Conservation (phyloP, 75 land plant genomes). For the Cryptomeria japonica region DNA sequence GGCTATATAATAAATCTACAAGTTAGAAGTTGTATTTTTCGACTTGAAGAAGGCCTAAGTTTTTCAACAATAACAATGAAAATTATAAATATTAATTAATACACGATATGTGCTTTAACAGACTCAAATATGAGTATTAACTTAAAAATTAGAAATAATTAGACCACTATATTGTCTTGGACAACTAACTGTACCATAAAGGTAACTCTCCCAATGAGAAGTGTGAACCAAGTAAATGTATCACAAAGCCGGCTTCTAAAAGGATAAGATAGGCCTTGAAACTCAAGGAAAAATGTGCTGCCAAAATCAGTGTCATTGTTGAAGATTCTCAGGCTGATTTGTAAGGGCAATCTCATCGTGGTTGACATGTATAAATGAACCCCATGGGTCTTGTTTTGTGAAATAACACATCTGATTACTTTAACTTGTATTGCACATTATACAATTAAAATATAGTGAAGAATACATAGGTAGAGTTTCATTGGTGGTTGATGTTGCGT, state of each 20-base stretch:
- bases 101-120: too few species aligned
- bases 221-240: not conserved
- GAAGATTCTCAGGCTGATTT: not conserved
- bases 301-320: not conserved
- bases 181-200: not conserved
- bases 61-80: not conserved
- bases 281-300: not conserved
- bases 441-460: not conserved
- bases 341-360: not conserved
- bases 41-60: not conserved
- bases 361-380: not conserved
- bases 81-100: too few species aligned
- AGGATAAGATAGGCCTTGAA: not conserved
- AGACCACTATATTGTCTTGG: not conserved
- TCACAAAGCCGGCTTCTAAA: not conserved
- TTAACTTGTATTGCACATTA: not conserved
- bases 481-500: too few species aligned
- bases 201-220: not conserved
- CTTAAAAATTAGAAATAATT: not conserved
- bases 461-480: too few species aligned
- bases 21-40: not conserved
- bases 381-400: not conserved
- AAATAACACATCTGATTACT: not conserved
- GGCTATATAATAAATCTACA: not conserved
- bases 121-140: not conserved